Evolutionary conservation across 768 basidiomycete species (phyloP).

Genomic region (Pleurotus salmoneostramineus): DNA sequence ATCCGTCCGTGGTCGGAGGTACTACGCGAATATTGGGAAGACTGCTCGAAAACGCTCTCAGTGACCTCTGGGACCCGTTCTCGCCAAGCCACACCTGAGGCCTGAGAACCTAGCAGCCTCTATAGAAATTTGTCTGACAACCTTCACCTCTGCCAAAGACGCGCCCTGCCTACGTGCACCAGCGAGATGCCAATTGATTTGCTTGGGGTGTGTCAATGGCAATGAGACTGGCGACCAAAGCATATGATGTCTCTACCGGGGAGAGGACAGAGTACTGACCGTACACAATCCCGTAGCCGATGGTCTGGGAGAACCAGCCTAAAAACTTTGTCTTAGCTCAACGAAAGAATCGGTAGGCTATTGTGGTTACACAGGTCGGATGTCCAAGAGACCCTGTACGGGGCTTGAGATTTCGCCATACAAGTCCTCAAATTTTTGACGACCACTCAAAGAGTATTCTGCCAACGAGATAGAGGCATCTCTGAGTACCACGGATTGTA

Average conservation of each 20-base stretch:
- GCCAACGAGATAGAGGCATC: conserved; percentile 35
- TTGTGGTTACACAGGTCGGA: conserved; percentile 56
- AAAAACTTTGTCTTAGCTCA: neutral
- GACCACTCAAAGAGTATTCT: conserved; percentile 40
- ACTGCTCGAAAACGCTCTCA: neutral
- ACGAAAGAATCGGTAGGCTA: neutral
- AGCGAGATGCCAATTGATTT: conserved; percentile 62
- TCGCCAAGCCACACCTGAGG: conserved; percentile 38
- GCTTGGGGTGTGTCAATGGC: conserved; percentile 55
- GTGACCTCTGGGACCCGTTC: conserved; percentile 44
- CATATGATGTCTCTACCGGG: conserved; percentile 53
- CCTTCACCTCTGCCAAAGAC: conserved; percentile 43
- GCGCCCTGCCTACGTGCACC: conserved; percentile 55
- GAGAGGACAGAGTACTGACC: conserved; percentile 42
- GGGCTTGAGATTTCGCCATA: conserved; percentile 53
- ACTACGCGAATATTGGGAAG: too few relatives aligned
- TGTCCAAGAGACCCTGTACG: conserved; percentile 43
- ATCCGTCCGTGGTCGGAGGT: too few relatives aligned
- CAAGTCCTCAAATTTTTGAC: conserved; percentile 37
- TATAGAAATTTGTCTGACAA: conserved; percentile 53
- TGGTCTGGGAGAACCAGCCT: conserved; percentile 51
- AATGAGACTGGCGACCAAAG: conserved; percentile 58
- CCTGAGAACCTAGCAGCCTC: conserved; percentile 45
- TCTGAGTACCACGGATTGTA: conserved; percentile 21
- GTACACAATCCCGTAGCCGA: conserved; percentile 58